A percentile compares a stretch with the other conserved stretches of the same genome.
Evolutionary conservation across 1,139 yeast species (phyloP).

Genomic region (Debaryomyces robertsiae): DNA sequence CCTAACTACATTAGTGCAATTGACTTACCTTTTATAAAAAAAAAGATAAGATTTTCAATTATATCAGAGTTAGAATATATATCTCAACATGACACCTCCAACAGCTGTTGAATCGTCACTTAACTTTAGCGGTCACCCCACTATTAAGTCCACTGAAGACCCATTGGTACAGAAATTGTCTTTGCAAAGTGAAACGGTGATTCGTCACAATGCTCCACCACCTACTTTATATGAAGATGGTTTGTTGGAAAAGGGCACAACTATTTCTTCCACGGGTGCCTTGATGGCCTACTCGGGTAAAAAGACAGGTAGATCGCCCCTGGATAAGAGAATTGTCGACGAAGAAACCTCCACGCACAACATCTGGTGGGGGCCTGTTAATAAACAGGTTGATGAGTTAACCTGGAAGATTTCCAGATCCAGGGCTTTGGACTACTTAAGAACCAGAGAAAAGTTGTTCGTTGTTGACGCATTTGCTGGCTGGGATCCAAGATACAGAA

Average conservation of each 20-base stretch:
- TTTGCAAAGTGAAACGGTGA: conserved; percentile 50
- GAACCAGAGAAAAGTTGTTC: conserved; percentile 93
- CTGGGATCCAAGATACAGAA: conserved; percentile 98
- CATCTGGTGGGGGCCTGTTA: conserved; percentile 99
- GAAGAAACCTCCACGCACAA: conserved; percentile 81
- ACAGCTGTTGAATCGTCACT: conserved; percentile 51
- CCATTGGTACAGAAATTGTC: conserved; percentile 49
- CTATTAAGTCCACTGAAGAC: conserved; percentile 44
- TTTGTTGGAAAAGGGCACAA: conserved; percentile 84
- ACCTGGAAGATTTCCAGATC: conserved; percentile 97
- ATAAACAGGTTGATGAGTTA: conserved; percentile 89
- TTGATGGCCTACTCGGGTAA: conserved; percentile 93
- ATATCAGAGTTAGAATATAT: background rate
- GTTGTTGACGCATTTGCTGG: conserved; percentile 98
- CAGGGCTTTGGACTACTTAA: conserved; percentile 94
- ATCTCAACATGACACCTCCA: conserved; percentile 45
- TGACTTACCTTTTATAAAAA: conserved; percentile 1
- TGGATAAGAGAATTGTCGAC: conserved; percentile 96
- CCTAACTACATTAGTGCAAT: background rate
- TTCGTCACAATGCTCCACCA: conserved; percentile 90
- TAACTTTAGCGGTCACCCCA: conserved; percentile 47
- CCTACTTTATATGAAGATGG: conserved; percentile 96
- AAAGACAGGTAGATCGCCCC: conserved; percentile 98
- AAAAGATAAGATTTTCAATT: background rate
- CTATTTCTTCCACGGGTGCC: conserved; percentile 93